These are phyloP conservation scores for Sphaerulina musiva DNA, from an alignment of 2,329 filamentous ascomycete species.

Conservation along the genomic window DNA sequence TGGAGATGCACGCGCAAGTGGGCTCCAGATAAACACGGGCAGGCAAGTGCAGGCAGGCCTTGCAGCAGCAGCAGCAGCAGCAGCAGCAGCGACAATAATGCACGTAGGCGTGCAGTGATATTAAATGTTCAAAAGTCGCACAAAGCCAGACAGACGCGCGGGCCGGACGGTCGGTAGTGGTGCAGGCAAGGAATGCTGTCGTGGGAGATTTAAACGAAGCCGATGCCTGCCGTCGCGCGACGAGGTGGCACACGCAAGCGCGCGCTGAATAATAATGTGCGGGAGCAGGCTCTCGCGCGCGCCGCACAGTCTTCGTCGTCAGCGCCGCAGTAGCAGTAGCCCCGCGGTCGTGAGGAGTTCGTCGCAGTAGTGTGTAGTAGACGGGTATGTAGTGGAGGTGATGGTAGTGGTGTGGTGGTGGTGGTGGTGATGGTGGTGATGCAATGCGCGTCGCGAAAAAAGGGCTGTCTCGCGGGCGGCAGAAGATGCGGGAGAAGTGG, in stretches of 20 bases:
- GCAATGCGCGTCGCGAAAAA: neutral
- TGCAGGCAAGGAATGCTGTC: constrained; percentile 3
- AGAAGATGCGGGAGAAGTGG: neutral
- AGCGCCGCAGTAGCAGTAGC: neutral
- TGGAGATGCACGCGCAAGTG: neutral
- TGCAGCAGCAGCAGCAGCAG: neutral
- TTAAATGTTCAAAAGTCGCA: constrained; percentile 13
- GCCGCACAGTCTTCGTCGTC: neutral
- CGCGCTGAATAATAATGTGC: neutral
- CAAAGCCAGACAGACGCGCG: constrained; percentile 10
- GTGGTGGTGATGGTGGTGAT: neutral
- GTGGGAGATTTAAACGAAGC: neutral
- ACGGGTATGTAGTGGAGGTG: too few species aligned
- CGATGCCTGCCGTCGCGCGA: constrained; percentile 8
- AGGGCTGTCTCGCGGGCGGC: neutral
- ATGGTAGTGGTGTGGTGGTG: too few species aligned
- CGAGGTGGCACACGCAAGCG: constrained; percentile 6
- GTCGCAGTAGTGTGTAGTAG: too few species aligned
- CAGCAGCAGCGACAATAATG: neutral
- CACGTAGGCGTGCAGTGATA: neutral
- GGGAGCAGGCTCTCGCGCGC: constrained; percentile 1
- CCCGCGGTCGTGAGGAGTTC: neutral
- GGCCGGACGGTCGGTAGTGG: constrained; percentile 11
- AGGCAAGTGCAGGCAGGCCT: neutral
- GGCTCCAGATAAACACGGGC: neutral